phyloP scores from a whole-genome alignment of 2,329 filamentous ascomycete species.

The Hymenoscyphus salicellus region DNA sequence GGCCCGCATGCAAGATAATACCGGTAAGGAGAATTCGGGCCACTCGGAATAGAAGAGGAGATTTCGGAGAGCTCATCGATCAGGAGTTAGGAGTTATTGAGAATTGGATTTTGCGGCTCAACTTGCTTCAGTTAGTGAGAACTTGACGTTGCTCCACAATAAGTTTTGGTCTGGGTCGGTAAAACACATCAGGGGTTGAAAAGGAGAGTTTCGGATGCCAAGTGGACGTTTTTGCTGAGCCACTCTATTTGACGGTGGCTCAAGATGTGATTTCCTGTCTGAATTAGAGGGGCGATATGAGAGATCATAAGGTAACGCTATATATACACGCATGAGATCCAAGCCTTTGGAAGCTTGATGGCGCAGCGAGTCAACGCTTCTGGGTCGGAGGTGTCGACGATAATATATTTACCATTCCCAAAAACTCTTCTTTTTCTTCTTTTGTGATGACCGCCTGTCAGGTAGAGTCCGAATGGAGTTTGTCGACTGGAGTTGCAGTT shows the following conservation, averaged over 20 bases:
- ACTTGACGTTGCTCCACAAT: too few relatives aligned
- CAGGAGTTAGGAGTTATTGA: too few relatives aligned
- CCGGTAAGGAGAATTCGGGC: neutral
- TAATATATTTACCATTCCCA: too few relatives aligned
- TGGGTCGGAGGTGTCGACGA: too few relatives aligned
- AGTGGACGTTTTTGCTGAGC: neutral
- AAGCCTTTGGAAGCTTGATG: too few relatives aligned
- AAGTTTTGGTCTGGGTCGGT: too few relatives aligned
- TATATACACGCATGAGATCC: neutral
- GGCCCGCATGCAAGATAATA: conserved; percentile 5
- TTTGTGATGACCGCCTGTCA: too few relatives aligned
- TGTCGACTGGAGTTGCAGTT: neutral
- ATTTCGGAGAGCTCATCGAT: too few relatives aligned
- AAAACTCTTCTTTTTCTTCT: too few relatives aligned
- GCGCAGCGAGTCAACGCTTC: too few relatives aligned
- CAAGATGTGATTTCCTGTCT: neutral
- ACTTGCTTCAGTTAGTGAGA: too few relatives aligned
- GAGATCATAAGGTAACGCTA: neutral
- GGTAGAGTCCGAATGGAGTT: neutral
- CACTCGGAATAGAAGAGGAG: neutral
- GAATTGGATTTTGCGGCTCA: too few relatives aligned
- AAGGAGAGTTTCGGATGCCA: conserved; percentile 1
- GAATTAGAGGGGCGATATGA: neutral
- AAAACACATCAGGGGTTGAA: neutral
- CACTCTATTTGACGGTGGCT: conserved; percentile 8